Evolutionary conservation across 1,139 yeast species (phyloP).

Genomic region (Pichia sp.): DNA sequence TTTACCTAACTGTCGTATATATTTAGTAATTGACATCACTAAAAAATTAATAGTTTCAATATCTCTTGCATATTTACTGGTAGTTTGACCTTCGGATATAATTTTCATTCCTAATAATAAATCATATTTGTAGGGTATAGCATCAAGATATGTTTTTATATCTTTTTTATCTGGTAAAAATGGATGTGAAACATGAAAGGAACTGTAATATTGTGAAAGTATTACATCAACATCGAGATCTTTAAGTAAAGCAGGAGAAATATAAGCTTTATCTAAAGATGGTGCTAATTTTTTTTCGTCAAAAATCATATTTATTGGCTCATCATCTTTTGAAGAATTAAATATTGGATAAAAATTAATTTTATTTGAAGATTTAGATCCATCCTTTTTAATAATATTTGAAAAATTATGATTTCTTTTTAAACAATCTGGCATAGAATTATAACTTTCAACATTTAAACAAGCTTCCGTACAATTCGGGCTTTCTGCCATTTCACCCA

Average conservation of each 20-base stretch:
- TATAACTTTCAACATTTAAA: constrained; percentile 20
- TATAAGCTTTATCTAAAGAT: constrained; percentile 23
- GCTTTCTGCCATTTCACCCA: constrained; percentile 17
- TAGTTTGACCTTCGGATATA: constrained; percentile 40
- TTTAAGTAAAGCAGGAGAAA: constrained; percentile 26
- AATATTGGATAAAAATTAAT: constrained; percentile 28
- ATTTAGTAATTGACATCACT: constrained; percentile 33
- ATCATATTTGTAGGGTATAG: constrained; percentile 34
- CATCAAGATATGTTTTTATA: constrained; percentile 30
- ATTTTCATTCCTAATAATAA: constrained; percentile 40
- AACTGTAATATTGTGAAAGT: constrained; percentile 34
- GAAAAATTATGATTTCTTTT: not conserved
- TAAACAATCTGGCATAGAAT: constrained; percentile 25
- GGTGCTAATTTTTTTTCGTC: constrained; percentile 15
- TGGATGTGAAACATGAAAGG: constrained; percentile 41
- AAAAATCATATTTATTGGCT: constrained; percentile 22
- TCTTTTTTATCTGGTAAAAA: constrained; percentile 36
- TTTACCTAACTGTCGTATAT: constrained; percentile 33
- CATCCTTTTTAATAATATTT: too few species aligned
- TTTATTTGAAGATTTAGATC: not conserved
- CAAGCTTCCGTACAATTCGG: constrained; percentile 24
- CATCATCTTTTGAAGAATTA: constrained; percentile 25
- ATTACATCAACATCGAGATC: constrained; percentile 27
- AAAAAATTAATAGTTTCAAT: constrained; percentile 34
- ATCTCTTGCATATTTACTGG: constrained; percentile 31